Percentiles rank a stretch among this genome's conserved stretches.
These are phyloP conservation scores for Neolentinus lepideus DNA, from an alignment of 1,284 basidiomycete species.

Conservation along the genomic window DNA sequence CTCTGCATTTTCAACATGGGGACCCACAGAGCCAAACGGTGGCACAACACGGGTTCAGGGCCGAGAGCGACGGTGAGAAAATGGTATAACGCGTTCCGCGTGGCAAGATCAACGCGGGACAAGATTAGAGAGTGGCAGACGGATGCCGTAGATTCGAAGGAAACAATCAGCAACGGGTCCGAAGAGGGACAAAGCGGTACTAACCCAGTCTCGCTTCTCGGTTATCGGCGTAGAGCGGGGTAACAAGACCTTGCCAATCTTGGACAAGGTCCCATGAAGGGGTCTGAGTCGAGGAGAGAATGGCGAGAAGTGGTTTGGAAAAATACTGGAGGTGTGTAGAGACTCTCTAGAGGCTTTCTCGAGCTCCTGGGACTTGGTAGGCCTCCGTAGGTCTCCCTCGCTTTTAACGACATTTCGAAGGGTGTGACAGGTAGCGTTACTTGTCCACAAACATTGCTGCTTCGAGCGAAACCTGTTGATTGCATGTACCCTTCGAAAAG, in stretches of 20 bases:
- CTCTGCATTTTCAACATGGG: neutral
- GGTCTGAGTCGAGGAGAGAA: neutral
- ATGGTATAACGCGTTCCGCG: neutral
- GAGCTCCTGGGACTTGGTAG: neutral
- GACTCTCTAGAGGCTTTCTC: neutral
- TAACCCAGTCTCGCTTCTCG: neutral
- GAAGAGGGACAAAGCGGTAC: neutral
- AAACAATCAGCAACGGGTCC: neutral
- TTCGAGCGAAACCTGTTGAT: constrained; percentile 1
- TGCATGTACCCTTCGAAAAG: neutral
- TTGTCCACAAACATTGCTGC: neutral
- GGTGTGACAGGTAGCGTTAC: neutral
- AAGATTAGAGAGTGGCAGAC: neutral
- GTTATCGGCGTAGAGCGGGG: neutral
- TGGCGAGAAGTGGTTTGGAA: neutral
- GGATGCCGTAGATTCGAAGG: neutral
- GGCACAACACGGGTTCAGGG: neutral
- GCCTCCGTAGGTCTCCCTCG: neutral
- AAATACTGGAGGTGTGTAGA: neutral
- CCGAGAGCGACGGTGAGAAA: neutral
- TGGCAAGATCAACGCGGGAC: neutral
- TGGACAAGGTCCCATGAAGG: neutral
- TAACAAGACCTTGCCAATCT: neutral
- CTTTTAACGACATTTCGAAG: neutral
- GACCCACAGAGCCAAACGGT: neutral